These are phyloP conservation scores for Fomitopsis betulina DNA, from an alignment of 1,284 basidiomycete species.

Conservation along the genomic window DNA sequence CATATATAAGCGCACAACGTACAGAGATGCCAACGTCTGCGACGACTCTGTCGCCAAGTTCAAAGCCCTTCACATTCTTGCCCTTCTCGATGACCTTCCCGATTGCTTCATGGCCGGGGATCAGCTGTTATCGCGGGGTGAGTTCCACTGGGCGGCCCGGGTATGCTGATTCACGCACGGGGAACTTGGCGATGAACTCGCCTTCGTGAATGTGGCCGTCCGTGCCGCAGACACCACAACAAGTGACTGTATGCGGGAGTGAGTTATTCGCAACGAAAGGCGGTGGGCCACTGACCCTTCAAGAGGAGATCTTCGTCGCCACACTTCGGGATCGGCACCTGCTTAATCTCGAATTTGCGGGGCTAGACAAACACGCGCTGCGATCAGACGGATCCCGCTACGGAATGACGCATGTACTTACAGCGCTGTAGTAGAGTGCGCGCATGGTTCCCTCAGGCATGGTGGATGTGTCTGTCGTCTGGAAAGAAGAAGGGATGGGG, in stretches of 20 bases:
- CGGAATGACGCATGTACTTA: slow-evolving; percentile 19
- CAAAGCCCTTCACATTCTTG: slow-evolving; percentile 49
- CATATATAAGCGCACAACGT: slow-evolving; percentile 10
- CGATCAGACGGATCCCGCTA: slow-evolving; percentile 4
- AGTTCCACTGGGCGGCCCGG: slow-evolving; percentile 9
- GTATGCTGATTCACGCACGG: slow-evolving; percentile 24
- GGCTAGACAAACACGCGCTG: slow-evolving; percentile 21
- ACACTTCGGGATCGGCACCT: slow-evolving; percentile 41
- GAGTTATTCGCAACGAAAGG: not conserved
- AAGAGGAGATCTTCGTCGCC: slow-evolving; percentile 49
- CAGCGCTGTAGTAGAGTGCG: slow-evolving; percentile 35
- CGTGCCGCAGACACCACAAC: slow-evolving; percentile 35
- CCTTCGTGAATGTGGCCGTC: slow-evolving; percentile 55
- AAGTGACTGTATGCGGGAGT: slow-evolving; percentile 17
- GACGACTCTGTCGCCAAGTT: slow-evolving; percentile 53
- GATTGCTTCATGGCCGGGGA: slow-evolving; percentile 58
- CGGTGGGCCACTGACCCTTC: slow-evolving; percentile 33
- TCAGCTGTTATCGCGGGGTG: slow-evolving; percentile 30
- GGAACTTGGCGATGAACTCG: slow-evolving; percentile 55
- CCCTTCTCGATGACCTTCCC: slow-evolving; percentile 48
- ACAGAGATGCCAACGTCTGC: slow-evolving; percentile 49
- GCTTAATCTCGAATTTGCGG: slow-evolving; percentile 28
- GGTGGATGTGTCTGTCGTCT: slow-evolving; percentile 9
- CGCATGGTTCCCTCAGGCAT: slow-evolving; percentile 42
- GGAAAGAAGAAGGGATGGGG: slow-evolving; percentile 3